Evolutionary conservation across 2,329 filamentous ascomycete species (phyloP), one percentile per base, ranked within the genome.

Genomic region (Clonostachys byssicola): DNA sequence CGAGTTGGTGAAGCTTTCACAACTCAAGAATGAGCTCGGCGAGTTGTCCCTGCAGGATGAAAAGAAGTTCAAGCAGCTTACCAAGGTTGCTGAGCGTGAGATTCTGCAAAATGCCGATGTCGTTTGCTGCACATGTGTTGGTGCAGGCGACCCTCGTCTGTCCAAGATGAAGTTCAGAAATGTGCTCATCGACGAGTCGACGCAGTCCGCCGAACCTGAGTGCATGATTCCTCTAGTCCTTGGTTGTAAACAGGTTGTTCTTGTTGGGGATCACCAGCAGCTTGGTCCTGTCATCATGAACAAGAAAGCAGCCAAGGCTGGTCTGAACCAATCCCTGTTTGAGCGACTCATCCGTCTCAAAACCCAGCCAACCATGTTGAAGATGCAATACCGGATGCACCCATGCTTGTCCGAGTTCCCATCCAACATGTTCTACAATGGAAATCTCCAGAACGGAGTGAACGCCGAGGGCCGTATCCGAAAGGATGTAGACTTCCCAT

Each of bases 341-440:
- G 94, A 99, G 72, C 90, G 94, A 59, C 78, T 99, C 44, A 92
- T 97, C 57, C 90, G 92, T 59, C 80, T 97, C n/a, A 87, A 88
- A 41, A 87, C 91, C 58, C 85, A 87, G 38, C 94, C 94, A 8
- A 96, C 96, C 56, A 88, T 92, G 46, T 80, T 99, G 47, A 95
- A 96, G 58, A 92, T 96, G 36, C 94, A 99, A 65, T 99, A 99
- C 65, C 92, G 94, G 62, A 99, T 99, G 94, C 94, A 99, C 62
- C 94, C 94, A 23, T 96, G 92, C 62, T 78, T 99, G 40, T 97
- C 94, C 1, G 88, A 95, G 60, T 99, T 99, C 60, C 94, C 94
- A 0, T 97, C 92, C 49, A 97, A 97, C 72, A 97, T 99, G 94
- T 99, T 99, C 67, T 99, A 99, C 68, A 94, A 97, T 59, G 94